Base-by-base conservation (phyloP, 139 green algal species). In the Mychonastes homosphaera region DNA sequence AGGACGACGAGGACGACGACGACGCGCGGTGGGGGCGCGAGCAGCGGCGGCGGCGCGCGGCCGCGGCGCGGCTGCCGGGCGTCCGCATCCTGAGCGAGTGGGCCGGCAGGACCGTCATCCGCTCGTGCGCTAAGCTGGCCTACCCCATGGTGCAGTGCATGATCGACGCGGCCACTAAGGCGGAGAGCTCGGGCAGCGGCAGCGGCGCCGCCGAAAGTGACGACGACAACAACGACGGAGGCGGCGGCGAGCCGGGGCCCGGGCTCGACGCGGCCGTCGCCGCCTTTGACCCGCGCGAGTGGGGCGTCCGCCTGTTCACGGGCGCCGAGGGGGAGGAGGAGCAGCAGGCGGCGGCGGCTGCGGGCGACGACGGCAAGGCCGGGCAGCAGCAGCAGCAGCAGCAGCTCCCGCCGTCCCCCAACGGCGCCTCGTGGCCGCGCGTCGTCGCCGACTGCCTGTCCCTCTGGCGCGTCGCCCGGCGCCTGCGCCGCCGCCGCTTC, bases 131-230 rank as follows among this genome's bases (percentile, higher is more conserved):
- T 59, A 92, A 98, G 79, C 80, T 98, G 66, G 68, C 79, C 1
- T 98, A 98, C 68, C 77, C 61, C 0, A 65, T 87, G 56, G 88
- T 84, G 39, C 88, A 96, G 75, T 40, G 61, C 26, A 86, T 97
- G 66, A 96, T 98, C n/a, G 81, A 91, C n/a, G 84, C 79, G 18
- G 26, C 24, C 8, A 82, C 83, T 41, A 33, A 61, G 18, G 34
- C 61, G 2, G 48, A 54, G 2, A 51, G 38, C 19, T 76, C 57
- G 61, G 29, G n/a, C n/a, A n/a, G n/a, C n/a, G n/a, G n/a, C n/a
- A n/a, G n/a, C n/a, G n/a, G n/a, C n/a, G n/a, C n/a, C n/a, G n/a
- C n/a, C n/a, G n/a, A n/a, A n/a, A n/a, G n/a, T n/a, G n/a, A n/a
- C n/a, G n/a, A n/a, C n/a, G n/a, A n/a, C n/a, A n/a, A n/a, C n/a